Conservation (phyloP, 2,329 filamentous ascomycete genomes). For the Nectriaceae sp. region DNA sequence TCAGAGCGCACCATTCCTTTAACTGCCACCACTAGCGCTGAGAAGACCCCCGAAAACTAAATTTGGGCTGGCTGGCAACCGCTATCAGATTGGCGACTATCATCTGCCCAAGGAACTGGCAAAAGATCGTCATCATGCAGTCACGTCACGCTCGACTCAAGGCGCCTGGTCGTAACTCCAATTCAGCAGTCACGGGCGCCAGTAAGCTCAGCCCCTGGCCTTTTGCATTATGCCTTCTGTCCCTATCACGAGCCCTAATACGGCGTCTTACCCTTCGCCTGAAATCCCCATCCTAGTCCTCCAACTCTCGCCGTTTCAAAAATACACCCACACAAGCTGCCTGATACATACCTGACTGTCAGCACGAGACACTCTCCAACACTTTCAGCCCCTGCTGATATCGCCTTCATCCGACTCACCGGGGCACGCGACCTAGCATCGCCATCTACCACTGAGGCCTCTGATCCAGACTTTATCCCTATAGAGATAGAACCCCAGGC, state of each 20-base stretch:
- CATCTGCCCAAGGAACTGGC: neutral
- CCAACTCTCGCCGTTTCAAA: neutral
- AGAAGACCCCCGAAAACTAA: neutral
- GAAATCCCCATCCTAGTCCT: neutral
- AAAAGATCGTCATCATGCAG: slow-evolving; percentile 23
- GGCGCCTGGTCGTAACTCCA: neutral
- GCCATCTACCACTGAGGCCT: slow-evolving; percentile 9
- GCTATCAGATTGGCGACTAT: neutral
- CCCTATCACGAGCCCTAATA: neutral
- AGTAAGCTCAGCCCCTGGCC: neutral
- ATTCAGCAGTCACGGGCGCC: neutral
- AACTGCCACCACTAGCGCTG: neutral
- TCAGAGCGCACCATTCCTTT: neutral
- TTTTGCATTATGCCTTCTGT: neutral
- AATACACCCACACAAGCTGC: neutral
- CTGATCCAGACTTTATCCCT: slow-evolving; percentile 3
- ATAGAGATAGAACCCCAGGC: neutral
- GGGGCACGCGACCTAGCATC: slow-evolving; percentile 9
- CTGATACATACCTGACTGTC: neutral
- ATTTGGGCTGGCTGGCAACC: neutral
- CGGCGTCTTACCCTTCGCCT: neutral
- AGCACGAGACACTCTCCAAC: neutral
- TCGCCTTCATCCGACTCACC: neutral
- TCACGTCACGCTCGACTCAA: slow-evolving; percentile 19
- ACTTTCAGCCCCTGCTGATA: slow-evolving; percentile 5